A percentile compares a stretch with the other conserved stretches of the same genome.
Evolutionary conservation across 108 stramenopile genomes (phyloP).

Genomic region (Aureococcus anophagefferens): DNA sequence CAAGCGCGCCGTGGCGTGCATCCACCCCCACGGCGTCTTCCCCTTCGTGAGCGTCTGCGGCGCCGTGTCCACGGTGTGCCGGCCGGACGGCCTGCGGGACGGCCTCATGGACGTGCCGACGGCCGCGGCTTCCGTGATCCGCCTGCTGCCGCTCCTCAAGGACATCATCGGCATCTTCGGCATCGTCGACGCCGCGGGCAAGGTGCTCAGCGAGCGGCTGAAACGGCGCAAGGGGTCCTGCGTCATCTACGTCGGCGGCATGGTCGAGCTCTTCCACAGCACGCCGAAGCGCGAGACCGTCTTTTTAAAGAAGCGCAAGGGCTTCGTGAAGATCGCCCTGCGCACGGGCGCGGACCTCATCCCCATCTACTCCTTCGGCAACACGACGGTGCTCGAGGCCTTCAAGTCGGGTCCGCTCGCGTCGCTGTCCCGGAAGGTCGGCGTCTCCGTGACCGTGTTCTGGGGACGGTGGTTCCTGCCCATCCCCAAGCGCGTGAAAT

Average conservation of each 20-base stretch:
- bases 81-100: neutral
- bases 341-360: constrained; percentile 59
- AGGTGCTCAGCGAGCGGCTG: constrained; percentile 26
- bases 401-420: constrained; percentile 47
- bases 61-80: neutral
- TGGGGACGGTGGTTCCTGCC: constrained; percentile 67
- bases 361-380: constrained; percentile 67
- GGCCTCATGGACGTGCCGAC: constrained; percentile 10
- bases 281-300: constrained; percentile 49
- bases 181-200: constrained; percentile 46
- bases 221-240: constrained; percentile 29
- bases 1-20: constrained; percentile 22
- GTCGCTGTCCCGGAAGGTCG: constrained; percentile 51
- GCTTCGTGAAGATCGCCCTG: constrained; percentile 69
- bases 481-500: constrained; percentile 28
- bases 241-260: constrained; percentile 66
- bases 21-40: constrained; percentile 56
- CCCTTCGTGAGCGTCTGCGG: neutral
- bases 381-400: constrained; percentile 50
- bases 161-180: constrained; percentile 67
- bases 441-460: constrained; percentile 54
- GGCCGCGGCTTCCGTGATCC: constrained; percentile 28
- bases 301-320: constrained; percentile 56
- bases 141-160: constrained; percentile 50
- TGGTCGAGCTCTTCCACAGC: constrained; percentile 70